Conservation (phyloP, 2,329 filamentous ascomycete species). For the Fusarium verrucosum region DNA sequence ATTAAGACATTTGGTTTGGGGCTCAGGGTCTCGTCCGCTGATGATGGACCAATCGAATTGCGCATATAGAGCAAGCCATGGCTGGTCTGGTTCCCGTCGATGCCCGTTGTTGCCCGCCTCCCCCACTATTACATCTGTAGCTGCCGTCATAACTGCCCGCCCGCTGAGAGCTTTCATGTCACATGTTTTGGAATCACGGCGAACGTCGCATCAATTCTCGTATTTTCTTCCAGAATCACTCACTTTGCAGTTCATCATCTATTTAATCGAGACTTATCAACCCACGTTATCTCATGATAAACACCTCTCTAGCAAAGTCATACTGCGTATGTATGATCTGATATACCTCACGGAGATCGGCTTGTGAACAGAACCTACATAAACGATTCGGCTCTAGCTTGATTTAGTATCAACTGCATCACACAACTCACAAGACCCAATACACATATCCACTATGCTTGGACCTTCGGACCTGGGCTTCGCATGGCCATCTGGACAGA, state of each 20-base stretch:
- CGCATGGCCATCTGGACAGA: slow-evolving; percentile 22
- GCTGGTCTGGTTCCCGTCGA: slow-evolving; percentile 4
- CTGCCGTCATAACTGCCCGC: slow-evolving; percentile 23
- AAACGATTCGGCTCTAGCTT: slow-evolving; percentile 46
- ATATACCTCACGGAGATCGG: slow-evolving; percentile 1
- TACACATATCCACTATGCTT: slow-evolving; percentile 29
- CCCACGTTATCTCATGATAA: slow-evolving; percentile 22
- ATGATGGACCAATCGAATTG: neutral
- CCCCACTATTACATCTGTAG: slow-evolving; percentile 3
- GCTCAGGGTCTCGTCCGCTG: slow-evolving; percentile 3
- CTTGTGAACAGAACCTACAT: slow-evolving; percentile 45
- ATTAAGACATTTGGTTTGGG: neutral
- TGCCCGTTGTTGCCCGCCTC: slow-evolving; percentile 14
- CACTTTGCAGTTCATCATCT: neutral
- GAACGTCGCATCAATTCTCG: slow-evolving; percentile 19
- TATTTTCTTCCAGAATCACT: neutral
- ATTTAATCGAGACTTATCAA: slow-evolving; percentile 1
- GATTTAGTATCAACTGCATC: slow-evolving; percentile 27
- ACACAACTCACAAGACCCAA: slow-evolving; percentile 5
- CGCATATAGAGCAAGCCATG: slow-evolving; percentile 8
- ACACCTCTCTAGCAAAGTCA: slow-evolving; percentile 47
- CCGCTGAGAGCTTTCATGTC: slow-evolving; percentile 20
- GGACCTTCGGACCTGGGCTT: slow-evolving; percentile 32
- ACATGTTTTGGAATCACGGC: slow-evolving; percentile 35
- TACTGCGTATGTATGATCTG: neutral